phyloP scores from a whole-genome alignment of 176 grass and related monocot genomes.

The Avena atlantica region DNA sequence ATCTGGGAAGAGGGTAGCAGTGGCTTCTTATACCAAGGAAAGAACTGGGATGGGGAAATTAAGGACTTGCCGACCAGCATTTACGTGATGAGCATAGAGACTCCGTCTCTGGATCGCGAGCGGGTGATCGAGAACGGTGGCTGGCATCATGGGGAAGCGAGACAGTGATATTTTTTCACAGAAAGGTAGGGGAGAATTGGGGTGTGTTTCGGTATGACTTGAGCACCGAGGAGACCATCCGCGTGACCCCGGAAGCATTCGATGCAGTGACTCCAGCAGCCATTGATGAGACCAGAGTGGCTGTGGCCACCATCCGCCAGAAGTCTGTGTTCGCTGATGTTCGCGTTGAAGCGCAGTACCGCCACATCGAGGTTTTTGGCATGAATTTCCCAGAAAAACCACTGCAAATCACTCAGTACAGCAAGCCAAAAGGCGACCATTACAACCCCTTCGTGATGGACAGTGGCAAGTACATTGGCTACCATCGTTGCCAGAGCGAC shows the following conservation, averaged over 20 bases:
- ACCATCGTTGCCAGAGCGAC: constrained; percentile 19
- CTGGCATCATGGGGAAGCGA: background rate
- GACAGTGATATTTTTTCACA: background rate
- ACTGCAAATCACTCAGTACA: constrained; percentile 5
- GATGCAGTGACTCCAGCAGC: constrained; percentile 43
- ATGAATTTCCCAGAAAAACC: background rate
- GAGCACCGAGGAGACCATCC: background rate
- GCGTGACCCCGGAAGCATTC: constrained; percentile 21
- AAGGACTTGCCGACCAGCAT: constrained; percentile 47
- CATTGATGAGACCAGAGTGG: constrained; percentile 37
- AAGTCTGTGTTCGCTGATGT: constrained; percentile 4
- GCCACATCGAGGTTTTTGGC: constrained; percentile 56
- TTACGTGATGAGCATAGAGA: constrained; percentile 45
- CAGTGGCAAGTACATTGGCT: constrained; percentile 31
- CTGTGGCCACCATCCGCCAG: constrained; percentile 35
- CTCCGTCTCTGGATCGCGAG: constrained; percentile 9
- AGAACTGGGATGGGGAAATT: constrained; percentile 51
- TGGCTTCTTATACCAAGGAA: constrained; percentile 53
- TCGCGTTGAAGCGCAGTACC: constrained; percentile 37
- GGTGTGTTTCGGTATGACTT: constrained; percentile 30
- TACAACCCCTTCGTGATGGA: constrained; percentile 53
- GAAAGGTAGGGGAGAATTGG: background rate
- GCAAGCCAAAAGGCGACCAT: constrained; percentile 19
- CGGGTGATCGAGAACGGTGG: background rate
- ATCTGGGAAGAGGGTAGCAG: constrained; percentile 46